Evolutionary conservation across 257 asterid genomes (phyloP).

Genomic region (Henckelia pumila): DNA sequence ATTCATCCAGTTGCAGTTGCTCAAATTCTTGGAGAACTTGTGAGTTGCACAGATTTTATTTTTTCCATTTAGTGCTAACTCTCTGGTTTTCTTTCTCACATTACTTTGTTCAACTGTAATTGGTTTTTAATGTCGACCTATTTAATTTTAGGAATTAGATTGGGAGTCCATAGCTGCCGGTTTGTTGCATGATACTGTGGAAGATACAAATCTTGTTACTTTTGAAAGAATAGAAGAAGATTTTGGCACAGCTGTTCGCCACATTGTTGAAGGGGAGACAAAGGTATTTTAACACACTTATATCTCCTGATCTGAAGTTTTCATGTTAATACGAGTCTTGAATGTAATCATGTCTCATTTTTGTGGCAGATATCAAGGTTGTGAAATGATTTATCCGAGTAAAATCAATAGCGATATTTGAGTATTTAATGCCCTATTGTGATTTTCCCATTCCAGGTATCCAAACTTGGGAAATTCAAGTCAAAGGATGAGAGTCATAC

Average conservation of each 20-base stretch:
- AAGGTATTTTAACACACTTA: slow-evolving; percentile 43
- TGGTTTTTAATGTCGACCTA: slow-evolving; percentile 11
- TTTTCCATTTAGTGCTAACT: not conserved
- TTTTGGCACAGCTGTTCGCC: slow-evolving; percentile 78
- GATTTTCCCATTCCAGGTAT: slow-evolving; percentile 50
- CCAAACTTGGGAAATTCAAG: slow-evolving; percentile 92
- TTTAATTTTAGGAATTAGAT: slow-evolving; percentile 67
- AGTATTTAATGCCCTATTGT: slow-evolving; percentile 23
- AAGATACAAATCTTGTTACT: slow-evolving; percentile 77
- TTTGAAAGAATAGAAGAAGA: slow-evolving; percentile 79
- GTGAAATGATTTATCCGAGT: not conserved
- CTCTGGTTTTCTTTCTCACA: not conserved
- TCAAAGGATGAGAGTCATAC: slow-evolving; percentile 69
- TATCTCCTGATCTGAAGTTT: not conserved
- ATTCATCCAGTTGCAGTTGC: slow-evolving; percentile 98
- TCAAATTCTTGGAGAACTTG: slow-evolving; percentile 90
- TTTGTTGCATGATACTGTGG: slow-evolving; percentile 90
- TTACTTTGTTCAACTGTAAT: slow-evolving; percentile 18
- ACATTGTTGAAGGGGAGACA: slow-evolving; percentile 94
- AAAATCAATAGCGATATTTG: slow-evolving; percentile 11
- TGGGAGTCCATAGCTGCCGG: slow-evolving; percentile 99
- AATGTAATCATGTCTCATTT: slow-evolving; percentile 8
- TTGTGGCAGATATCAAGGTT: slow-evolving; percentile 3
- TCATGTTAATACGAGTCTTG: slow-evolving; percentile 7
- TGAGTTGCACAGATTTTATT: slow-evolving; percentile 35